A percentile compares a stretch with the other conserved stretches of the same genome.
phyloP scores from a whole-genome alignment of 495 filamentous ascomycete genomes.

The Talaromyces nanjingensis region DNA sequence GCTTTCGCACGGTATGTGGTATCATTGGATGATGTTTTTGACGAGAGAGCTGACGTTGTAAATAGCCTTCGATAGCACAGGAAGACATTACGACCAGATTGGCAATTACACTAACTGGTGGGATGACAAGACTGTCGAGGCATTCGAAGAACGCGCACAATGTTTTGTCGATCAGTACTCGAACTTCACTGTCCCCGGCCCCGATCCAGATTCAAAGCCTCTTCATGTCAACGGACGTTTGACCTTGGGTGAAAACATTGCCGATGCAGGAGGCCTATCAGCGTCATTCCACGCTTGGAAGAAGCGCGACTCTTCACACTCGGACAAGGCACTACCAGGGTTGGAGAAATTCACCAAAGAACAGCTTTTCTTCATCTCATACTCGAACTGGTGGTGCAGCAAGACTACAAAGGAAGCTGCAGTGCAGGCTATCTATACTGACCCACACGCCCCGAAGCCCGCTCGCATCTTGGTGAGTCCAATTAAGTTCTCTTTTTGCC shows the following conservation, averaged over 20 bases:
- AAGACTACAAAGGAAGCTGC: constrained; percentile 53
- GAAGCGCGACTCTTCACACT: constrained; percentile 41
- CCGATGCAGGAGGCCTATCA: constrained; percentile 63
- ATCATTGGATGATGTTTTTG: neutral
- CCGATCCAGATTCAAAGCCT: constrained; percentile 44
- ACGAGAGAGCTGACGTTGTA: constrained; percentile 7
- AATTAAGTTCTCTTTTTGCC: neutral
- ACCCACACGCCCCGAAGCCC: constrained; percentile 58
- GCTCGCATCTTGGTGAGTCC: constrained; percentile 49
- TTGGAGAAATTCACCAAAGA: constrained; percentile 59
- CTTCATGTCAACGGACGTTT: constrained; percentile 61
- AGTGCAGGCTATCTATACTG: constrained; percentile 48
- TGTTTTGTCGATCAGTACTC: constrained; percentile 69
- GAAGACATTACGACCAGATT: constrained; percentile 59
- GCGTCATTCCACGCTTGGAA: constrained; percentile 65
- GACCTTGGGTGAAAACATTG: constrained; percentile 71
- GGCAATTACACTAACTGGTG: constrained; percentile 67
- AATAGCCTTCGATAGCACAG: constrained; percentile 62
- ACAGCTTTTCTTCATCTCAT: constrained; percentile 67
- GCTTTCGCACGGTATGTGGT: constrained; percentile 52
- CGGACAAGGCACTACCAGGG: constrained; percentile 55
- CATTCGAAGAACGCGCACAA: constrained; percentile 55
- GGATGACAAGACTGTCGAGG: constrained; percentile 55
- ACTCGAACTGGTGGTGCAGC: constrained; percentile 62
- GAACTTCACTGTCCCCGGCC: constrained; percentile 51